Evolutionary conservation across 306 rosid species (phyloP), one percentile per base, ranked within the genome.

Genomic region (Arachis stenosperma): DNA sequence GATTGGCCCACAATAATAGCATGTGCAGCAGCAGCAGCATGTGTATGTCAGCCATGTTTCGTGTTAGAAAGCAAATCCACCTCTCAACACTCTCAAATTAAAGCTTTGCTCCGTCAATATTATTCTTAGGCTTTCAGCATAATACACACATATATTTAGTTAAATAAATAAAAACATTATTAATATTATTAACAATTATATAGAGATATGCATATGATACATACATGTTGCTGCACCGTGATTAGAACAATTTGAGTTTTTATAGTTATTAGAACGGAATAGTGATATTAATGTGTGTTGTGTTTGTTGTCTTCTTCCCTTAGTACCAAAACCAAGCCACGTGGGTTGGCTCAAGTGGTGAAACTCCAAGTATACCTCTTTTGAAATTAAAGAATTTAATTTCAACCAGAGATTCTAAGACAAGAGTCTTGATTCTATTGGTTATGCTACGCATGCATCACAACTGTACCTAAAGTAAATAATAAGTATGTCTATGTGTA

Each of bases 251-350:
- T n/a, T 1, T 61, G 78, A 74, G 41, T 74, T 79, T 48, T 74
- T 68, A 47, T 27, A 62, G 60, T 54, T 43, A 55, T 33, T 33
- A 74, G 17, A 39, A 6, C 39, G 12, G 29, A 12, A 36, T 30
- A 55, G 64, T 75, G 9, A 27, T 75, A 60, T 75, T 76, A 53
- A 0, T 41, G 10, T 75, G 76, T 76, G 59, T 56, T 64, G 80
- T 78, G 55, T 72, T 39, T 6, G 12, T 79, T 89, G 86, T 83
- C 86, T 17, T 71, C 46, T 64, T 83, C 75, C 70, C 63, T 33
- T 2, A 30, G 39, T 29, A 67, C 83, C 80, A 71, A 84, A 84
- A 61, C 70, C 85, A 84, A 65, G 67, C 85, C 84, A 79, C 75
- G 80, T 81, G 84, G 79, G 75, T 46, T 40, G 30, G 46, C 67